Percentiles rank a stretch among this genome's conserved stretches.
Conservation (phyloP, 768 basidiomycete genomes). For the Leccinellum rugosiceps region DNA sequence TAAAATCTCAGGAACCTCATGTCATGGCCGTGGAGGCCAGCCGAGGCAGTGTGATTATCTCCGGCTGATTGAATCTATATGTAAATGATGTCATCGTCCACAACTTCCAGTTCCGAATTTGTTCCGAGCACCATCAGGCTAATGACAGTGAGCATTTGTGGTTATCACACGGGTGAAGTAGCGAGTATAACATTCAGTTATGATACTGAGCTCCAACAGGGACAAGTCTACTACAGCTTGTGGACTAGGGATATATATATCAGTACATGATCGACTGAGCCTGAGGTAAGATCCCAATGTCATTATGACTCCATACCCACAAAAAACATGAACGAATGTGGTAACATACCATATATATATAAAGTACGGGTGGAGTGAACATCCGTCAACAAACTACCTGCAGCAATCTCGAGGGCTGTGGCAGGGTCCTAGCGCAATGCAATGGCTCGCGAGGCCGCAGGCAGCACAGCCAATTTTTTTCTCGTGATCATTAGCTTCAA, state of each 20-base stretch:
- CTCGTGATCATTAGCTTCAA: no score
- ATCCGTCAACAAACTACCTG: no score
- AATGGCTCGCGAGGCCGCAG: no score
- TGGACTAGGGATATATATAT: not conserved
- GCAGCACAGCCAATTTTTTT: no score
- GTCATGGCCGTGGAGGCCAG: not conserved
- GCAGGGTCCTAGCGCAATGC: no score
- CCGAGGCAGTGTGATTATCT: not conserved
- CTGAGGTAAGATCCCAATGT: not conserved
- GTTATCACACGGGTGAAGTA: not conserved
- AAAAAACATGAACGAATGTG: not conserved
- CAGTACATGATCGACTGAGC: not conserved
- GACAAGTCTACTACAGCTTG: slow-evolving; percentile 23
- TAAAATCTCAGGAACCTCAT: not conserved
- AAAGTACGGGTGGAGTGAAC: slow-evolving; percentile 14
- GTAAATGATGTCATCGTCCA: not conserved
- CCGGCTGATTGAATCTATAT: no score
- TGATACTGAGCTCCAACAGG: not conserved
- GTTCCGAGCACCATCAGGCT: not conserved
- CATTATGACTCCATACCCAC: not conserved
- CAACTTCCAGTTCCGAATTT: not conserved
- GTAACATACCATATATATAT: slow-evolving; percentile 3
- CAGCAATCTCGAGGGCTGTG: no score
- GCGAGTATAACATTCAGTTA: not conserved
- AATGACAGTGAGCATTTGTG: no score